A percentile compares a stretch with the other conserved stretches of the same genome.
phyloP scores from a whole-genome alignment of 2,329 filamentous ascomycete species.

The Colletotrichum orbiculare region DNA sequence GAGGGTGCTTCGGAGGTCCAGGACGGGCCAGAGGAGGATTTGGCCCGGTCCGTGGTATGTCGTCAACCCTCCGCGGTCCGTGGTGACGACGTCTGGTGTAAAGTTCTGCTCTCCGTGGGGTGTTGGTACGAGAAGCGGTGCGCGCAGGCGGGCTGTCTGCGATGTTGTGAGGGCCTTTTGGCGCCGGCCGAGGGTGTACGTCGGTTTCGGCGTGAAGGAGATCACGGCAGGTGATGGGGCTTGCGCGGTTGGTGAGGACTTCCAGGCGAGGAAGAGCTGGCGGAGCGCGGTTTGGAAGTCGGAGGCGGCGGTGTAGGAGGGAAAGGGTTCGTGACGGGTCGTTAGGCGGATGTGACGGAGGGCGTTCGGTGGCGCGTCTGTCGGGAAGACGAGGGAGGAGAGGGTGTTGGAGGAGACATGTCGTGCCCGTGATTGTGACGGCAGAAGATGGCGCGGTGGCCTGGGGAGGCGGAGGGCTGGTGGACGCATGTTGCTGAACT shows the following conservation, averaged over 20 bases:
- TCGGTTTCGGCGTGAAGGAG: constrained; percentile 83
- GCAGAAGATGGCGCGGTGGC: background rate
- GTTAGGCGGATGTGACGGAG: constrained; percentile 34
- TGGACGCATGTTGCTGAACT: background rate
- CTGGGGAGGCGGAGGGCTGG: background rate
- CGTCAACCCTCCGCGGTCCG: constrained; percentile 87
- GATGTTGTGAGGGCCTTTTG: constrained; percentile 65
- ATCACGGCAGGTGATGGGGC: constrained; percentile 77
- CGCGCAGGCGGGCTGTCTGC: constrained; percentile 58
- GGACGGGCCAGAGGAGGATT: constrained; percentile 88
- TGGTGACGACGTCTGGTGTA: constrained; percentile 72
- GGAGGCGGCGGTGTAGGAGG: constrained; percentile 30
- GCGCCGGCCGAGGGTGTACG: constrained; percentile 90
- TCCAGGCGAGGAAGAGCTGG: constrained; percentile 48
- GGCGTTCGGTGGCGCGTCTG: constrained; percentile 18
- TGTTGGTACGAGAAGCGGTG: constrained; percentile 49
- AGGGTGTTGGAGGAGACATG: constrained; percentile 22
- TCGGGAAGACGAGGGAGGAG: constrained; percentile 20
- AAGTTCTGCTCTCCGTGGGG: constrained; percentile 38
- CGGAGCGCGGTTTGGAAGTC: constrained; percentile 43
- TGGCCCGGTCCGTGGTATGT: constrained; percentile 98
- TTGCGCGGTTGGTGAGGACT: constrained; percentile 42
- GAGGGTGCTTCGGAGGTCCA: constrained; percentile 75
- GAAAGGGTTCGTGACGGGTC: background rate
- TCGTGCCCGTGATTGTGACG: constrained; percentile 6